phyloP scores from a whole-genome alignment of 306 rosid genomes.

The Coriaria nepalensis region DNA sequence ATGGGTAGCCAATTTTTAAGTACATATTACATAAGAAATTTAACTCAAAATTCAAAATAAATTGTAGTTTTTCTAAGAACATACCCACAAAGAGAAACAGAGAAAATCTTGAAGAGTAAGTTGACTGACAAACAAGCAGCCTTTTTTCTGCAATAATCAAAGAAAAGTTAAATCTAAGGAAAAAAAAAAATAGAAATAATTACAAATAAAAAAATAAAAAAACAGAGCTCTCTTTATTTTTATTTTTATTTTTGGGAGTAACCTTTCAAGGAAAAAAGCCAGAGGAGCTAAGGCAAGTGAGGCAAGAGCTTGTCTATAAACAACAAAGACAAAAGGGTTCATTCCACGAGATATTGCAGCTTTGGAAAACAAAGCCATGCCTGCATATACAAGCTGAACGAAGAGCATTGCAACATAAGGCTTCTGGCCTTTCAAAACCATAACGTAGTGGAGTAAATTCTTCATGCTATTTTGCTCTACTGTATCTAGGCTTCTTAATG shows the following conservation, averaged over 20 bases:
- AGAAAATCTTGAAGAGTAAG: slow-evolving; percentile 58
- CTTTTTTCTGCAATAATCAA: slow-evolving; percentile 40
- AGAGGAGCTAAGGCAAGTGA: slow-evolving; percentile 56
- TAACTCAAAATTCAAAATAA: neutral
- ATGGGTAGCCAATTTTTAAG: neutral
- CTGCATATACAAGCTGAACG: slow-evolving; percentile 59
- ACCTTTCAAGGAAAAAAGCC: slow-evolving; percentile 77
- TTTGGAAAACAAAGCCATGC: slow-evolving; percentile 89
- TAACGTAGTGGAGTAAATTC: slow-evolving; percentile 14
- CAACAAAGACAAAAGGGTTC: slow-evolving; percentile 81
- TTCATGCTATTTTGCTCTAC: slow-evolving; percentile 19
- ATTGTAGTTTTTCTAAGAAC: neutral
- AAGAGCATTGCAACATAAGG: slow-evolving; percentile 65
- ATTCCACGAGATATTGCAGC: slow-evolving; percentile 80
- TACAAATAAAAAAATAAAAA: neutral
- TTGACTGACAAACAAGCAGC: slow-evolving; percentile 43
- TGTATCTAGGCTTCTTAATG: too few relatives aligned
- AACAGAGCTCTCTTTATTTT: neutral
- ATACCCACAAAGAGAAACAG: slow-evolving; percentile 68
- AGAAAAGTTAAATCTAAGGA: neutral
- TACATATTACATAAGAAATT: neutral
- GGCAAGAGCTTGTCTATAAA: slow-evolving; percentile 85
- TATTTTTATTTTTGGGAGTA: too few relatives aligned
- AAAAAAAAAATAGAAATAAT: neutral
- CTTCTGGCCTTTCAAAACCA: slow-evolving; percentile 26